phyloP scores from a whole-genome alignment of 2,329 filamentous ascomycete species.

The Camptophora hylomeconis region DNA sequence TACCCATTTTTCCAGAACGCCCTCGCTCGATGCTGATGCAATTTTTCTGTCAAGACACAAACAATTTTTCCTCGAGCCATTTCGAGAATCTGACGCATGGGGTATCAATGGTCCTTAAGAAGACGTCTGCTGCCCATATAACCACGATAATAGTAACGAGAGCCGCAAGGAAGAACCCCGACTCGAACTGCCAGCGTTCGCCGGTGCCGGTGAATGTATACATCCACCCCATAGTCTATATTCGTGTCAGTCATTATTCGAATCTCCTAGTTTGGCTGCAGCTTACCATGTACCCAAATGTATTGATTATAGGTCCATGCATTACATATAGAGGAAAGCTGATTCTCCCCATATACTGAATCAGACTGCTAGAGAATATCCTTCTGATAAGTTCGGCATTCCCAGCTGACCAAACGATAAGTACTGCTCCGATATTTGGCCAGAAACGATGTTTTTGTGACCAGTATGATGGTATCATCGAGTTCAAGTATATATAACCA shows the following conservation, averaged over 20 bases:
- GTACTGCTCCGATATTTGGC: conserved; percentile 28
- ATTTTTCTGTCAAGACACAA: conserved; percentile 7
- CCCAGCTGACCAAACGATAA: conserved; percentile 31
- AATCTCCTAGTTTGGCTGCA: conserved; percentile 30
- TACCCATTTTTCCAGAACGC: too few species aligned
- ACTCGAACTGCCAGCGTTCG: conserved; percentile 24
- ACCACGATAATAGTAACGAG: conserved; percentile 27
- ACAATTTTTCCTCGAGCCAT: conserved; percentile 30
- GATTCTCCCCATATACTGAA: conserved; percentile 34
- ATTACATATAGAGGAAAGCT: conserved; percentile 36
- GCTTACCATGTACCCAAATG: conserved; percentile 27
- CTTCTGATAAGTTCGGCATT: conserved; percentile 27
- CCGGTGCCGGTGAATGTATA: conserved; percentile 33
- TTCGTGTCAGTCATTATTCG: conserved; percentile 17
- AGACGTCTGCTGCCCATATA: conserved; percentile 46
- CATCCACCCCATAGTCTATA: conserved; percentile 23
- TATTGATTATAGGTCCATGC: conserved; percentile 32
- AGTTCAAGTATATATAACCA: conserved; percentile 28
- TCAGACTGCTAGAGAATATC: conserved; percentile 28
- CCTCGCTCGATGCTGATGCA: too few species aligned
- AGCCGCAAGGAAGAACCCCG: conserved; percentile 28
- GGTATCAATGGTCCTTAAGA: conserved; percentile 44
- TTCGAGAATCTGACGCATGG: conserved; percentile 38
- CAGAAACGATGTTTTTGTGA: conserved; percentile 32
- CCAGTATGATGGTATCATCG: conserved; percentile 27